Evolutionary conservation across 805 yeast species (phyloP).

Genomic region (Isabelozyma heimii): DNA sequence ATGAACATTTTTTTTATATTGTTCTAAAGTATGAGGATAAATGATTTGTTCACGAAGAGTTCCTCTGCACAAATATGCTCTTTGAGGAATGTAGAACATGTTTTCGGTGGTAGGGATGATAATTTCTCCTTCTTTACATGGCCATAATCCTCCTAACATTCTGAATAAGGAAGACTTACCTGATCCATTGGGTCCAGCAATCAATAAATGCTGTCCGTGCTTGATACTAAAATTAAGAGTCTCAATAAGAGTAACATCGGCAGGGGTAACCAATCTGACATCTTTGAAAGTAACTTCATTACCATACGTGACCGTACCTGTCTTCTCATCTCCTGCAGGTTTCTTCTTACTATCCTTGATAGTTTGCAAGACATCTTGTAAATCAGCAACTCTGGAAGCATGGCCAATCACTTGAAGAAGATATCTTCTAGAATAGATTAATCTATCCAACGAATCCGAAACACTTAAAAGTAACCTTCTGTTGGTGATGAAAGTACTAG

Average conservation of each 20-base stretch:
- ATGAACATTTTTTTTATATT: conserved; percentile 36
- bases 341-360: conserved; percentile 27
- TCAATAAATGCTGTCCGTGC: conserved; percentile 80
- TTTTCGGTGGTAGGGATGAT: conserved; percentile 63
- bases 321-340: not conserved
- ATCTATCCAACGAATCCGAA: conserved; percentile 82
- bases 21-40: conserved; percentile 73
- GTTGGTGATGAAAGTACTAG: conserved; percentile 87
- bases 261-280: conserved; percentile 85
- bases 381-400: conserved; percentile 68
- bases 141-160: conserved; percentile 92
- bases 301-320: conserved; percentile 25
- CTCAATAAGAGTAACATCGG: conserved; percentile 67
- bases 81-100: conserved; percentile 87
- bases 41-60: conserved; percentile 84
- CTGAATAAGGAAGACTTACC: conserved; percentile 93
- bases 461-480: conserved; percentile 80
- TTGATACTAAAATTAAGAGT: conserved; percentile 68
- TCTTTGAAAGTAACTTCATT: conserved; percentile 63
- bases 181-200: conserved; percentile 95
- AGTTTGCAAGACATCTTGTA: conserved; percentile 60
- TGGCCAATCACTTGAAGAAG: conserved; percentile 83
- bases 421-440: conserved; percentile 81
- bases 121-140: conserved; percentile 57
- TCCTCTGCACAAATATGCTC: conserved; percentile 82